These are phyloP conservation scores for Scedosporium aurantiacum DNA, from an alignment of 2,329 filamentous ascomycete species.

Conservation along the genomic window DNA sequence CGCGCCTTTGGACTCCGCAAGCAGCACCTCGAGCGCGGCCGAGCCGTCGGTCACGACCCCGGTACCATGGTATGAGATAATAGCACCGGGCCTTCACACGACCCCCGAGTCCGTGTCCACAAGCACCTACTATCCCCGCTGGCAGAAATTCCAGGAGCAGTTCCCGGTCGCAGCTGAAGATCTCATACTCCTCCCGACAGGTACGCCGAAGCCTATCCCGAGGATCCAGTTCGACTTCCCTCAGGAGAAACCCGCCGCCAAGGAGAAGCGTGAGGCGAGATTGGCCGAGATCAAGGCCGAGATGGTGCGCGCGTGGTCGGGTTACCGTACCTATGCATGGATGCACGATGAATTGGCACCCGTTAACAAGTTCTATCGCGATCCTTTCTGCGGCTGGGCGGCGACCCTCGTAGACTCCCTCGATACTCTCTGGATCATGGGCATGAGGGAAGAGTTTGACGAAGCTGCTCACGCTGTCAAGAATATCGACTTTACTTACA, in stretches of 20 bases:
- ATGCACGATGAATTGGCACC: slow-evolving; percentile 79
- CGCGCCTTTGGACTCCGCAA: not conserved
- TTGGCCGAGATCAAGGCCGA: slow-evolving; percentile 59
- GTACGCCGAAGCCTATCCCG: slow-evolving; percentile 57
- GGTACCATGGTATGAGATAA: not conserved
- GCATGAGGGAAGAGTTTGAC: slow-evolving; percentile 65
- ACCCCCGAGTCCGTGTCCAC: not conserved
- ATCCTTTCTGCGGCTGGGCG: slow-evolving; percentile 88
- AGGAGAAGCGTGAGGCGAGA: slow-evolving; percentile 52
- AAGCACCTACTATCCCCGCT: slow-evolving; percentile 40
- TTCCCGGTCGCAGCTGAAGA: slow-evolving; percentile 65
- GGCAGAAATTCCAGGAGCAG: slow-evolving; percentile 62
- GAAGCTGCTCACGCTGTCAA: slow-evolving; percentile 60
- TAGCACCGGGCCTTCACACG: not conserved
- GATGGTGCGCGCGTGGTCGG: slow-evolving; percentile 68
- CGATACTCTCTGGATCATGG: slow-evolving; percentile 84
- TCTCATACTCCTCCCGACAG: slow-evolving; percentile 66
- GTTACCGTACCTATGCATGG: slow-evolving; percentile 72
- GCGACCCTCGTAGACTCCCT: slow-evolving; percentile 75
- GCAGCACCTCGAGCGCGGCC: not conserved
- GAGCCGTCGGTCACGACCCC: not conserved
- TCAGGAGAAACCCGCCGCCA: slow-evolving; percentile 49
- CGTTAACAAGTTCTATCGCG: slow-evolving; percentile 52
- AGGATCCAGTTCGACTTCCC: slow-evolving; percentile 65
- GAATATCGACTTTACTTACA: slow-evolving; percentile 74